These are phyloP conservation scores for Senecio squalidus DNA, from an alignment of 140 eudicot species.

Conservation along the genomic window DNA sequence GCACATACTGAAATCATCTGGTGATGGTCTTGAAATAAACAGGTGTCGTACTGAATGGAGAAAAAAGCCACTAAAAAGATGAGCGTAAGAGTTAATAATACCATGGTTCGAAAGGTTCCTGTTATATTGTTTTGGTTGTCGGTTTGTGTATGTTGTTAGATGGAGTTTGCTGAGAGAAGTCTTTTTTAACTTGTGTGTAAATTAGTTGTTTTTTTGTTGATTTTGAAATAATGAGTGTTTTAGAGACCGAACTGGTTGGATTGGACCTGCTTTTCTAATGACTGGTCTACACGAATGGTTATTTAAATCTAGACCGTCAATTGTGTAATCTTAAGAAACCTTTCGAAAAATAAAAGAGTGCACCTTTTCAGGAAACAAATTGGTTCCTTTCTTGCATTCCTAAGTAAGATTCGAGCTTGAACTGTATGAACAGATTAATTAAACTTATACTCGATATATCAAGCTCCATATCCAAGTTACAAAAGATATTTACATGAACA, in stretches of 20 bases:
- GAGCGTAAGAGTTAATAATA: neutral
- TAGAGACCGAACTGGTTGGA: neutral
- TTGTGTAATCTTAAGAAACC: too few relatives aligned
- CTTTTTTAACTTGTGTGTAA: neutral
- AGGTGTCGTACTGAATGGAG: constrained; percentile 90
- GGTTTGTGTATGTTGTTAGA: neutral
- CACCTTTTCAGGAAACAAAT: too few relatives aligned
- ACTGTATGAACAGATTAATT: too few relatives aligned
- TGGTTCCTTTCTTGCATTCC: too few relatives aligned
- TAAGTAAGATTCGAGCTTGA: too few relatives aligned
- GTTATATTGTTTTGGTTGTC: neutral
- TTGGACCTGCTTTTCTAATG: too few relatives aligned
- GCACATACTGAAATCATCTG: constrained; percentile 67
- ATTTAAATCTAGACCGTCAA: too few relatives aligned
- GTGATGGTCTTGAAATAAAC: constrained; percentile 67
- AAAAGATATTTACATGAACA: too few relatives aligned
- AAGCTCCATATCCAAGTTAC: too few relatives aligned
- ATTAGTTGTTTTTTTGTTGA: neutral
- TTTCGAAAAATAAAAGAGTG: too few relatives aligned
- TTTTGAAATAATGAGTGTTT: neutral
- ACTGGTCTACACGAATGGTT: too few relatives aligned
- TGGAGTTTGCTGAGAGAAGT: neutral
- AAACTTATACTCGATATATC: too few relatives aligned
- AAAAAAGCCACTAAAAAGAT: constrained; percentile 53
- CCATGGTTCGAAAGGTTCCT: neutral